Conservation (phyloP, 495 filamentous ascomycete species). For the Daldinia caldariorum region DNA sequence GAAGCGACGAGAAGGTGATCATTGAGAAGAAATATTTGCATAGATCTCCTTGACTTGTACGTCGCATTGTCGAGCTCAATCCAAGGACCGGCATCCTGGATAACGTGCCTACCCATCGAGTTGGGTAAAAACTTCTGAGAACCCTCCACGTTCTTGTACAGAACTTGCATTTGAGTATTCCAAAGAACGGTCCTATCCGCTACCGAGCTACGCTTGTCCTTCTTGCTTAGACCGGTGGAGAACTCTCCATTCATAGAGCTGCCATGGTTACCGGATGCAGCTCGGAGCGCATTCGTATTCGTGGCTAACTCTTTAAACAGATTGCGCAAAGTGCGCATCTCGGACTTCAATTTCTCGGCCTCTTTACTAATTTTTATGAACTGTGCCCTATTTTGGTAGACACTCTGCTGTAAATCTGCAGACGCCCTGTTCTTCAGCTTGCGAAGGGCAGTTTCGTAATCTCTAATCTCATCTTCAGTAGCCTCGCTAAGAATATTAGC, state of each 20-base stretch:
- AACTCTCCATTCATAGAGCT: constrained; percentile 50
- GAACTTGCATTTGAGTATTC: constrained; percentile 83
- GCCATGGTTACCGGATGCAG: constrained; percentile 64
- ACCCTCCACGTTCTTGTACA: constrained; percentile 96
- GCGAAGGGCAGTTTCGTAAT: constrained; percentile 78
- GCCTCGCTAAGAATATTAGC: constrained; percentile 84
- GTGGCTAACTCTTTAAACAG: constrained; percentile 87
- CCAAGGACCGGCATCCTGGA: constrained; percentile 90
- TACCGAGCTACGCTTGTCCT: constrained; percentile 80
- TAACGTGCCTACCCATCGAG: constrained; percentile 87
- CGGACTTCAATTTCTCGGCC: constrained; percentile 94
- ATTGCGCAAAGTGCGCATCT: constrained; percentile 89
- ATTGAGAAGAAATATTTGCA: constrained; percentile 91
- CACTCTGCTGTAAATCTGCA: constrained; percentile 91
- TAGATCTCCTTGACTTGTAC: constrained; percentile 85
- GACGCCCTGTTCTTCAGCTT: constrained; percentile 86
- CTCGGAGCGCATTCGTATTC: constrained; percentile 76
- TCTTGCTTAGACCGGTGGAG: constrained; percentile 64
- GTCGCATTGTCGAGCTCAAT: constrained; percentile 96
- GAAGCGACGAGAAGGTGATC: constrained; percentile 92
- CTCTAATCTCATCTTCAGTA: constrained; percentile 90
- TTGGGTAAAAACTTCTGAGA: constrained; percentile 97
- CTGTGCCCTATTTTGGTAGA: constrained; percentile 96
- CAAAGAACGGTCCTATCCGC: constrained; percentile 96
- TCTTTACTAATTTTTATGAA: constrained; percentile 99